phyloP scores from a whole-genome alignment of 1,139 yeast species.

The Pichia sp. region DNA sequence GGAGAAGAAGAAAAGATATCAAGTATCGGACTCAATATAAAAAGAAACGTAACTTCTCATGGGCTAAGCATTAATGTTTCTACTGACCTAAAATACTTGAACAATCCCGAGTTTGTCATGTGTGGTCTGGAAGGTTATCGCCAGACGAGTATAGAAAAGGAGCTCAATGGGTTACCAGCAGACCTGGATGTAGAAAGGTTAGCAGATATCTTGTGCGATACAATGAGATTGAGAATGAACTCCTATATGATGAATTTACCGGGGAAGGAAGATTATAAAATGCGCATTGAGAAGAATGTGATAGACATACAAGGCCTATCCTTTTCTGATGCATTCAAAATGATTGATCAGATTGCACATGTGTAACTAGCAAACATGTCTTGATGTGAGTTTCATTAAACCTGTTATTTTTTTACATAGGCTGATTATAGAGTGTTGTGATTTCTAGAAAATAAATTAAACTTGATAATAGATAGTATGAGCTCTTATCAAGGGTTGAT shows the following conservation, averaged over 20 bases:
- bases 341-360: not conserved
- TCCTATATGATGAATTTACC: constrained; percentile 13
- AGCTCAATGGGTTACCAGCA: constrained; percentile 8
- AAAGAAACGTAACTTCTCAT: constrained; percentile 81
- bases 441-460: not conserved
- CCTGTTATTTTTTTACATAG: not conserved
- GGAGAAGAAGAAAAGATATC: constrained; percentile 62
- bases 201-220: constrained; percentile 5
- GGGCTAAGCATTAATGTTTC: constrained; percentile 79
- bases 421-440: not conserved
- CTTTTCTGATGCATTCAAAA: not conserved
- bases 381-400: not conserved
- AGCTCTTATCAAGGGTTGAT: too few species aligned
- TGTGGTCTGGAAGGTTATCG: constrained; percentile 72
- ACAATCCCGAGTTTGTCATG: constrained; percentile 58
- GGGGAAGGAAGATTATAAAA: not conserved
- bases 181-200: constrained; percentile 4
- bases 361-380: not conserved
- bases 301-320: not conserved
- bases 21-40: constrained; percentile 83
- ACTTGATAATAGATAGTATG: not conserved
- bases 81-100: constrained; percentile 70
- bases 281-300: constrained; percentile 1
- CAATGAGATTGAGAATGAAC: constrained; percentile 10
- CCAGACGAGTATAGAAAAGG: constrained; percentile 44